Evolutionary conservation across 139 green algal species (phyloP), one percentile per base, ranked within the genome.

Genomic region (Coccomyxa sp.): DNA sequence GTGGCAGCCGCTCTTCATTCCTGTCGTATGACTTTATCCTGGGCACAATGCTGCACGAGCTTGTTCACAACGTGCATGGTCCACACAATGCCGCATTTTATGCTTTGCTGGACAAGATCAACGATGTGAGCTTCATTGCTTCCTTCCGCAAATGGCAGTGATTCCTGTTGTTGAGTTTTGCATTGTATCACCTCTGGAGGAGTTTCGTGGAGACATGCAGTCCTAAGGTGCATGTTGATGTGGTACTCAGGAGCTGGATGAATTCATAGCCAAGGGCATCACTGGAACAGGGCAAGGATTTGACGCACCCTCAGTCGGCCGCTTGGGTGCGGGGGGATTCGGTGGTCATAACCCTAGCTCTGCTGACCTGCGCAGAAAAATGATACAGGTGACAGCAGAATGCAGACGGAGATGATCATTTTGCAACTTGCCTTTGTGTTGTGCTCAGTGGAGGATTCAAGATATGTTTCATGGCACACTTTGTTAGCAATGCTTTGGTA

Each of bases 31-130:
- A 96, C n/a, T 79, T 87, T 58, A 59, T 98, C 13, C 84, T 98
- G 58, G 92, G 89, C 23, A 98, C 94, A 15, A 96, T 98, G 94
- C 90, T 98, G 71, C 95, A 98, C 77, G 74, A 38, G 17, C 79
- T 82, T 25, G 27, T 32, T 59, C 82, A 80, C 77, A 82, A 82
- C 23, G 30, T 76, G 60, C 27, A 38, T 57, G 23, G 81, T 15
- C 75, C 86, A 1, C 86, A 91, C 68, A 81, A 84, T 68, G 84
- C 82, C 11, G 32, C 77, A 1, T 98, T 98, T 68, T 98, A 97
- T 90, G 95, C 95, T 81, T 87, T 98, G 28, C 89, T 98, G 18
- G 94, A 98, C 45, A 92, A 98, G 85, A 81, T 97, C 45, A 96
- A 81, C 13, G 57, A 75, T 57, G 78, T 75, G 28, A 14, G 78